phyloP scores from a whole-genome alignment of 352 stramenopile genomes.

The Pythium utonaiense region DNA sequence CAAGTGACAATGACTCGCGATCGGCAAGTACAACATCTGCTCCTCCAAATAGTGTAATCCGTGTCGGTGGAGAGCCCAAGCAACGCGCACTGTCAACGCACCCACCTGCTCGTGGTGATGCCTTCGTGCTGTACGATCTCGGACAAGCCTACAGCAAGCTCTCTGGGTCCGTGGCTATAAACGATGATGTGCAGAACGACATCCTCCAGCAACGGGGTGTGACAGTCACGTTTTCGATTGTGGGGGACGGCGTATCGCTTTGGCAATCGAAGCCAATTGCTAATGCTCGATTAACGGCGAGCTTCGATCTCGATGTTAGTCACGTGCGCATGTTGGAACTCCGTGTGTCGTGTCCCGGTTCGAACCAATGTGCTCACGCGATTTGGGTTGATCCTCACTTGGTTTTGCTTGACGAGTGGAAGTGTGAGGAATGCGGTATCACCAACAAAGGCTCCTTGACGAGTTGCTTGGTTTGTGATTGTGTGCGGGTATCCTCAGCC shows the following conservation, averaged over 20 bases:
- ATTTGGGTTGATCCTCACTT: constrained; percentile 80
- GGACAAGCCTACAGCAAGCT: constrained; percentile 52
- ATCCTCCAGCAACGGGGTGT: constrained; percentile 51
- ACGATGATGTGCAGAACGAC: constrained; percentile 68
- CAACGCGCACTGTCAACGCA: constrained; percentile 79
- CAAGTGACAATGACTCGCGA: constrained; percentile 34
- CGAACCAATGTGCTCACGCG: constrained; percentile 76
- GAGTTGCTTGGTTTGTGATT: constrained; percentile 39
- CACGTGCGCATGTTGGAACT: constrained; percentile 78
- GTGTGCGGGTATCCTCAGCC: too few species aligned
- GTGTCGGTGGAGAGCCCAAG: constrained; percentile 57
- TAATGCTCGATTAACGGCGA: constrained; percentile 34
- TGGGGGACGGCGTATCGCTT: constrained; percentile 61
- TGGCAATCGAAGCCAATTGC: constrained; percentile 74
- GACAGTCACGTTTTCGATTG: constrained; percentile 60
- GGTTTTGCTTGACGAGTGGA: constrained; percentile 67
- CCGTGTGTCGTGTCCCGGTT: constrained; percentile 59
- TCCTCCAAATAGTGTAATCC: constrained; percentile 33
- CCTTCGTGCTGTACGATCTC: constrained; percentile 83
- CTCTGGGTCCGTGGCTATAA: constrained; percentile 60
- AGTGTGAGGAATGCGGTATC: constrained; percentile 57
- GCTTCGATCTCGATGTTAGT: constrained; percentile 56
- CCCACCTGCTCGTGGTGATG: constrained; percentile 61
- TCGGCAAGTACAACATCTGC: constrained; percentile 9
- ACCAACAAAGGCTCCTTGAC: constrained; percentile 61